Evolutionary conservation across 495 filamentous ascomycete species (phyloP).

Genomic region (Penicillium desertorum): DNA sequence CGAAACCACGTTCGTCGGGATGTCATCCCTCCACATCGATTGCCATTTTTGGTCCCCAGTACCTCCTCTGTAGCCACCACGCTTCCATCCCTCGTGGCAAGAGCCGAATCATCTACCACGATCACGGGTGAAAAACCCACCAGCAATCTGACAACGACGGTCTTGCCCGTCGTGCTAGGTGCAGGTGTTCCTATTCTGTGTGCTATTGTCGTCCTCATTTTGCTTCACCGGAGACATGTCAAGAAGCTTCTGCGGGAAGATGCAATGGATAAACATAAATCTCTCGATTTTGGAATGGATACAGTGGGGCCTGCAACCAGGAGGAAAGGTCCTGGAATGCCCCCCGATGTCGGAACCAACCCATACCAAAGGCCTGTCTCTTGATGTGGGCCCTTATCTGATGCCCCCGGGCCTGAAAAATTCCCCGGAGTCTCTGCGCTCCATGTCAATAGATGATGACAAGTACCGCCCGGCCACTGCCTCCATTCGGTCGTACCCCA

Average conservation of each 20-base stretch:
- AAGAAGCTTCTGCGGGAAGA: slow-evolving; percentile 77
- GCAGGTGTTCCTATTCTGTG: slow-evolving; percentile 74
- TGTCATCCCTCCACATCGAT: slow-evolving; percentile 29
- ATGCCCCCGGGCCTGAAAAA: slow-evolving; percentile 76
- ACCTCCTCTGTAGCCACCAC: slow-evolving; percentile 11
- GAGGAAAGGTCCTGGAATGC: slow-evolving; percentile 42
- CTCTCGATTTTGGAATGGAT: slow-evolving; percentile 87
- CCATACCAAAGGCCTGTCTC: slow-evolving; percentile 71
- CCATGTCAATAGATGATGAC: slow-evolving; percentile 74
- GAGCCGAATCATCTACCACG: slow-evolving; percentile 22
- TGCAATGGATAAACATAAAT: slow-evolving; percentile 81
- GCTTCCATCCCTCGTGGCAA: slow-evolving; percentile 30
- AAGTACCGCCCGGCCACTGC: slow-evolving; percentile 78
- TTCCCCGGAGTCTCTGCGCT: slow-evolving; percentile 82
- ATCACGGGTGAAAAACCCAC: slow-evolving; percentile 42
- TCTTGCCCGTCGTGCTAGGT: slow-evolving; percentile 75
- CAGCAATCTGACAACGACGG: slow-evolving; percentile 55
- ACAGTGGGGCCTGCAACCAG: slow-evolving; percentile 41
- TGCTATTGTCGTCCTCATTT: slow-evolving; percentile 67
- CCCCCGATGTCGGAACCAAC: slow-evolving; percentile 35
- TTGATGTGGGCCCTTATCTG: slow-evolving; percentile 78
- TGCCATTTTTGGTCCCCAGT: slow-evolving; percentile 26
- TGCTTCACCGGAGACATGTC: slow-evolving; percentile 74
- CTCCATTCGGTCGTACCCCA: slow-evolving; percentile 55
- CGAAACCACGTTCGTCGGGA: slow-evolving; percentile 30